A percentile compares a stretch with the other conserved stretches of the same genome.
Evolutionary conservation across 176 grass and related monocot genomes (phyloP).

Genomic region (Phoenix roebelenii): DNA sequence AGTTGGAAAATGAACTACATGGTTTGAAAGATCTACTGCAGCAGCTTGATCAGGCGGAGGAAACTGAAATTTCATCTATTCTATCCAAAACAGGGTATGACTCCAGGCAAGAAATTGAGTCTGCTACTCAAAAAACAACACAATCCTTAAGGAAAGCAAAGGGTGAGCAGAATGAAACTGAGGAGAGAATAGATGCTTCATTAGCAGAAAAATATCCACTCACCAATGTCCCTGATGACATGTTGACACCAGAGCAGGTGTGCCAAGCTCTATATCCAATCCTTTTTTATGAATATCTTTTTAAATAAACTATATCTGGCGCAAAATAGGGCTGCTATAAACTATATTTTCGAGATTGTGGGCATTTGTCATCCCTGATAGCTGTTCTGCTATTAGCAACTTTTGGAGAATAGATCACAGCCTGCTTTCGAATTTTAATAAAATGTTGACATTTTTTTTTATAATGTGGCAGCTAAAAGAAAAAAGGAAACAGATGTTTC

Average conservation of each 20-base stretch:
- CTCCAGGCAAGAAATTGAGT: slow-evolving; percentile 88
- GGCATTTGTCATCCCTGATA: too few species aligned
- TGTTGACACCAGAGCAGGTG: slow-evolving; percentile 76
- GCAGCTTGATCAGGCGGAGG: slow-evolving; percentile 66
- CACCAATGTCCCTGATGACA: slow-evolving; percentile 69
- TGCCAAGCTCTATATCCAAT: background rate
- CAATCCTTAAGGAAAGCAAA: slow-evolving; percentile 85
- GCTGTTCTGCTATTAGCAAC: too few species aligned
- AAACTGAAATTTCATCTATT: slow-evolving; percentile 50
- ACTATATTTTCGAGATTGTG: too few species aligned
- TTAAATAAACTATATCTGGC: too few species aligned
- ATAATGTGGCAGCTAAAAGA: slow-evolving; percentile 72
- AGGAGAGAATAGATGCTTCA: slow-evolving; percentile 51
- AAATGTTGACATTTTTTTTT: slow-evolving; percentile 12
- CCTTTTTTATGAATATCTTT: too few species aligned
- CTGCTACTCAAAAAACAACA: slow-evolving; percentile 46
- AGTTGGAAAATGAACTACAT: slow-evolving; percentile 57
- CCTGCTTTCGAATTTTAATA: background rate
- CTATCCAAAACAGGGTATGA: slow-evolving; percentile 45
- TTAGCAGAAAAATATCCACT: slow-evolving; percentile 77
- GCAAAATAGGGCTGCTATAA: too few species aligned
- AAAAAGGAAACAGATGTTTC: slow-evolving; percentile 85
- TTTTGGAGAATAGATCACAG: background rate
- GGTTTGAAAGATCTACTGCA: slow-evolving; percentile 56
- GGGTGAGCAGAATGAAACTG: slow-evolving; percentile 60